Evolutionary conservation across 768 basidiomycete species (phyloP).

Genomic region (Russula foetens): DNA sequence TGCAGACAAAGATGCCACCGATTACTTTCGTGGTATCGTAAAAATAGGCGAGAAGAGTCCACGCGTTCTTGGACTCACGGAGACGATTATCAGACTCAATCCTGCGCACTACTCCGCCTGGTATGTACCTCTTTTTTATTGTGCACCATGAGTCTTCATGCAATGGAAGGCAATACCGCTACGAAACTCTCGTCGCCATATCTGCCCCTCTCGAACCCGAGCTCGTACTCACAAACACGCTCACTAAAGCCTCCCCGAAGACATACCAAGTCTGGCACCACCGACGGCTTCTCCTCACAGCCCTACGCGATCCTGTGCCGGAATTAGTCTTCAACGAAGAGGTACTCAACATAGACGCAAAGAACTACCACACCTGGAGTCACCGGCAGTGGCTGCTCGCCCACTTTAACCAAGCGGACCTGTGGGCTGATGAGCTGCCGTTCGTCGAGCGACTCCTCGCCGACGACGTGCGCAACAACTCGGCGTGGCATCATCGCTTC

Average conservation of each 20-base stretch:
- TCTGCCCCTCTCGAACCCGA: slow-evolving; percentile 66
- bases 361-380: slow-evolving; percentile 99
- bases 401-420: slow-evolving; percentile 62
- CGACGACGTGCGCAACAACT: slow-evolving; percentile 87
- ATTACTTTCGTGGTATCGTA: slow-evolving; percentile 84
- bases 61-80: slow-evolving; percentile 81
- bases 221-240: slow-evolving; percentile 77
- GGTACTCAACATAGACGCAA: slow-evolving; percentile 68
- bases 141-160: neutral
- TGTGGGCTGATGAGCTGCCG: slow-evolving; percentile 71
- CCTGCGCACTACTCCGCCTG: slow-evolving; percentile 97
- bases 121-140: slow-evolving; percentile 36
- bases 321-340: slow-evolving; percentile 78
- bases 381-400: slow-evolving; percentile 93
- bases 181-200: slow-evolving; percentile 71
- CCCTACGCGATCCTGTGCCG: slow-evolving; percentile 41
- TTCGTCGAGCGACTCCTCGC: slow-evolving; percentile 64
- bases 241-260: slow-evolving; percentile 80
- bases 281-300: slow-evolving; percentile 63
- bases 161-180: slow-evolving; percentile 80
- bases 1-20: slow-evolving; percentile 85
- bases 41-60: slow-evolving; percentile 68
- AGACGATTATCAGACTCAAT: slow-evolving; percentile 81
- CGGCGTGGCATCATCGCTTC: slow-evolving; percentile 95
- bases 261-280: slow-evolving; percentile 99